Base-by-base conservation (phyloP, 805 yeast genomes). In the Kazachstania bromeliacearum region DNA sequence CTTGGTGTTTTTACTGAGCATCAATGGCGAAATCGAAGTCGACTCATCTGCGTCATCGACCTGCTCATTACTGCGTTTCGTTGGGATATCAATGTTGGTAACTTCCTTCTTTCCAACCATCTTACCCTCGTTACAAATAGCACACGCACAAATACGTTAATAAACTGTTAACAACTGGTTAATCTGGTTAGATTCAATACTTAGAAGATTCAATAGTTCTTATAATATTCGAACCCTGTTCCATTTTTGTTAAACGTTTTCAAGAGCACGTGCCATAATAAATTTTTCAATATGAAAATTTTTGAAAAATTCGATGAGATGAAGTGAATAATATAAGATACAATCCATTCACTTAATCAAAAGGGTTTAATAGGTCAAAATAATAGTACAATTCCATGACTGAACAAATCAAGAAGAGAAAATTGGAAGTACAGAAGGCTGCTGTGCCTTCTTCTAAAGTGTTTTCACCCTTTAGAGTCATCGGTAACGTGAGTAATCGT, bases 401-500 rank as follows among this genome's bases (percentile, higher is more conserved):
- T 5, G 52, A 45, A 10, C 3, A 25, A n/a, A 27, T 6, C 18
- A 53, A 53, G 37, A 53, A 36, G 28, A 46, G 59, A 34, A 50
- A 43, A 32, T 10, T 46, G 10, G 42, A 35, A 14, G 16, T 6
- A 7, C 19, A 35, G 5, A 25, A 18, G 4, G 8, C 24, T 8
- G 28, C 23, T 12, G 41, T 29, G 18, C 28, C 17, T 13, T 37
- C 66, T 2, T 78, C 85, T 1, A 75, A 67, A 53, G 73, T 87
- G 22, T 87, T 83, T 58, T 73, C 94, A 15, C 96, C 96, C 0
- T 87, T 84, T 56, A 67, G 96, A 61, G 82, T 67, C n/a, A 65
- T 92, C 18, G 98, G 98, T 4, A 77, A 85, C 52, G 94, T 94
- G n/a, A 71, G 95, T 20, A 85, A 85, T 53, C 79, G 74, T 25